Conservation (phyloP, 768 basidiomycete genomes). For the Infundibulicybe gibba region DNA sequence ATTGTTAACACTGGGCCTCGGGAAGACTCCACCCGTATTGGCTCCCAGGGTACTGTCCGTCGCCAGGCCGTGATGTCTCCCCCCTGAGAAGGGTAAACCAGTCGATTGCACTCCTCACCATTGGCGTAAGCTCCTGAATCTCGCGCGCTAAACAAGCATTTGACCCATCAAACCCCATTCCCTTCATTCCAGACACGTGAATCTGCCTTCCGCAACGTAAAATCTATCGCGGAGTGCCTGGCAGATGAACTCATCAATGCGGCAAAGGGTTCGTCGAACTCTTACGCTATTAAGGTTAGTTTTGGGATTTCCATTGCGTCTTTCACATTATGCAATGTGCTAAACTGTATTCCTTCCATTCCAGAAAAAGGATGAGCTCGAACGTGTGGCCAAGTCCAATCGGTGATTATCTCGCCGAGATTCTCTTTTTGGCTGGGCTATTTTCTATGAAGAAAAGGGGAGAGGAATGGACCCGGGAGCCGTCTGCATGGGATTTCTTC, state of each 20-base stretch:
- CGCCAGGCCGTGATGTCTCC: slow-evolving; percentile 99
- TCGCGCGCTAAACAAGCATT: neutral
- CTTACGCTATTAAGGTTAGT: slow-evolving; percentile 96
- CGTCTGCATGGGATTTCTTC: slow-evolving; percentile 4
- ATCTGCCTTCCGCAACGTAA: slow-evolving; percentile 99
- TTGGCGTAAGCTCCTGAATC: slow-evolving; percentile 65
- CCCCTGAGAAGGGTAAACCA: slow-evolving; percentile 98
- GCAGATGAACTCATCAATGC: slow-evolving; percentile 99
- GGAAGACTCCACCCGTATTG: slow-evolving; percentile 99
- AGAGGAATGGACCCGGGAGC: slow-evolving; percentile 11
- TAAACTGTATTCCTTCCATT: slow-evolving; percentile 6
- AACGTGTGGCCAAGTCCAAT: slow-evolving; percentile 99
- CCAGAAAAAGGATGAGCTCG: slow-evolving; percentile 98
- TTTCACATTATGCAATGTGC: too few relatives aligned
- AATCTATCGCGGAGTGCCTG: slow-evolving; percentile 97
- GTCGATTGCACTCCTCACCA: slow-evolving; percentile 90
- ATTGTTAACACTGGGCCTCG: slow-evolving; percentile 99
- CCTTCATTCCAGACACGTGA: slow-evolving; percentile 96
- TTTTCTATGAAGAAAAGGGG: slow-evolving; percentile 6
- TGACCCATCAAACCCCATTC: slow-evolving; percentile 1
- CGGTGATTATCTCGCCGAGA: slow-evolving; percentile 58
- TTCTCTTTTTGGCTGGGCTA: slow-evolving; percentile 3
- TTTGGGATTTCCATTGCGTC: too few relatives aligned
- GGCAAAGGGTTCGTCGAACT: slow-evolving; percentile 99
- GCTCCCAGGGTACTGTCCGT: slow-evolving; percentile 98